Evolutionary conservation across 2,329 filamentous ascomycete species (phyloP).

Genomic region (Fusarium goolgardi): DNA sequence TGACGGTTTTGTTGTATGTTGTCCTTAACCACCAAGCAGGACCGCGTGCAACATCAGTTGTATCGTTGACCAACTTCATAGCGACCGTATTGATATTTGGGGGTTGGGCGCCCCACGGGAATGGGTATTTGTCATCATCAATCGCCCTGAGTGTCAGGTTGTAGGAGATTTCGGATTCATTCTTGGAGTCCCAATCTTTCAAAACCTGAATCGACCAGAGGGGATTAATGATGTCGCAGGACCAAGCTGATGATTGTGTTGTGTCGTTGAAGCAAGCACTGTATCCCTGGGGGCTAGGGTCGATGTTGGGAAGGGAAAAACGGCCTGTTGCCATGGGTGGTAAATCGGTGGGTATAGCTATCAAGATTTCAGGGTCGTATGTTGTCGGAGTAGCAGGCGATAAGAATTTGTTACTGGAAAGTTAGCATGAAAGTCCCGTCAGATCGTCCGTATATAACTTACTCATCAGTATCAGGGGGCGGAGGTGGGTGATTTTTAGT

Average conservation of each 20-base stretch:
- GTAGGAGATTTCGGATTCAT: slow-evolving; percentile 54
- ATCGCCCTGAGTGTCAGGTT: slow-evolving; percentile 54
- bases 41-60: slow-evolving; percentile 59
- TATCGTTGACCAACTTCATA: slow-evolving; percentile 64
- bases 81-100: slow-evolving; percentile 56
- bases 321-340: slow-evolving; percentile 65
- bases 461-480: slow-evolving; percentile 21
- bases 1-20: slow-evolving; percentile 67
- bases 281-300: slow-evolving; percentile 59
- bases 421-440: slow-evolving; percentile 11
- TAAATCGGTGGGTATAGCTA: slow-evolving; percentile 62
- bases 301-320: slow-evolving; percentile 66
- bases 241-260: slow-evolving; percentile 70
- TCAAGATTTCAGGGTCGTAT: slow-evolving; percentile 63
- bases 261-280: slow-evolving; percentile 68
- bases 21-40: slow-evolving; percentile 67
- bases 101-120: slow-evolving; percentile 66
- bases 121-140: slow-evolving; percentile 49
- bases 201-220: slow-evolving; percentile 59
- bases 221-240: slow-evolving; percentile 64
- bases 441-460: slow-evolving; percentile 6
- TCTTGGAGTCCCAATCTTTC: slow-evolving; percentile 37
- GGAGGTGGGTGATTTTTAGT: slow-evolving; percentile 29
- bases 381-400: slow-evolving; percentile 51
- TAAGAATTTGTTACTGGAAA: slow-evolving; percentile 37